Percentiles rank a stretch among this genome's conserved stretches.
Conservation (phyloP, 2,329 filamentous ascomycete species). For the Penicillium brasilianum region DNA sequence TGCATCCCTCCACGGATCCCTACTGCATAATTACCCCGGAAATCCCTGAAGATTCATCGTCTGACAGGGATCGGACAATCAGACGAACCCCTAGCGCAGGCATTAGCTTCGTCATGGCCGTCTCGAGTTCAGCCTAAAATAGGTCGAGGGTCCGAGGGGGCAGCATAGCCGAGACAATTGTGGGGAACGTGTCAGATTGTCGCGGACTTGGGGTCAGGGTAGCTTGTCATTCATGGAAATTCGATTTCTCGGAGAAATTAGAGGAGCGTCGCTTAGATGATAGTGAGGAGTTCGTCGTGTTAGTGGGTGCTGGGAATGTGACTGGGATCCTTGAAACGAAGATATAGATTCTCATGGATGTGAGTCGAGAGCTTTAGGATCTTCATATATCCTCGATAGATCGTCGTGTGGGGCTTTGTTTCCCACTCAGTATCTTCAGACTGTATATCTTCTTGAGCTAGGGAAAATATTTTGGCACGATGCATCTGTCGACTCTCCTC, state of each 20-base stretch:
- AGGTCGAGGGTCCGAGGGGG: neutral
- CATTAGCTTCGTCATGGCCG: neutral
- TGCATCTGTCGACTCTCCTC: constrained; percentile 19
- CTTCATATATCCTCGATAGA: neutral
- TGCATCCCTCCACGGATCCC: neutral
- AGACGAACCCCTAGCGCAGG: neutral
- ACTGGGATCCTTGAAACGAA: neutral
- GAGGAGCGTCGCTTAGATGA: too few relatives aligned
- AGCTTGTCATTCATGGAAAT: constrained; percentile 6
- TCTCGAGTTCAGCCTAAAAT: neutral
- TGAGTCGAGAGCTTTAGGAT: too few relatives aligned
- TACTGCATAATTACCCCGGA: neutral
- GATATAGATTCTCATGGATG: too few relatives aligned
- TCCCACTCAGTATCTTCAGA: neutral
- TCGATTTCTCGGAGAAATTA: neutral
- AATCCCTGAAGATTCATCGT: neutral
- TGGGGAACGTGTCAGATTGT: neutral
- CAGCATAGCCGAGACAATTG: neutral
- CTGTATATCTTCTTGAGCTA: neutral
- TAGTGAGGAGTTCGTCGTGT: neutral
- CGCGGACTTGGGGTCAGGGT: neutral
- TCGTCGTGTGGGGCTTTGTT: neutral
- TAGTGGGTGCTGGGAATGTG: neutral
- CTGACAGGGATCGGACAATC: neutral
- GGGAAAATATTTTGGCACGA: neutral